A percentile compares a stretch with the other conserved stretches of the same genome.
Conservation (phyloP, 2,329 filamentous ascomycete species). For the Pseudophaeomoniella oleicola region DNA sequence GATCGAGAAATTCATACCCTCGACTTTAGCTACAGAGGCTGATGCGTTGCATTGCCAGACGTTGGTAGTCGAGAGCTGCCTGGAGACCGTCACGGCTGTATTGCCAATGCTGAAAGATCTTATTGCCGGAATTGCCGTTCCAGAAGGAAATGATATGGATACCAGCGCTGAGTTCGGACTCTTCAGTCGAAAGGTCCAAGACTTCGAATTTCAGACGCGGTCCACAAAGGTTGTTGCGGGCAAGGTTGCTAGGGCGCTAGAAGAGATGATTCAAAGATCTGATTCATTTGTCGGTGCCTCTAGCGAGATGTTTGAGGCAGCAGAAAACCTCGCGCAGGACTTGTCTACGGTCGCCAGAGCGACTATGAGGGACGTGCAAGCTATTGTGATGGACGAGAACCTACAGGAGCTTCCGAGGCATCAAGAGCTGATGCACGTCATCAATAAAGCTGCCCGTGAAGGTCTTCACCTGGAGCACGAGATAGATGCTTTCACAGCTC, state of each 20-base stretch:
- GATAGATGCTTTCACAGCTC: background rate
- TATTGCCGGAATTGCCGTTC: background rate
- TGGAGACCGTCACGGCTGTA: constrained; percentile 59
- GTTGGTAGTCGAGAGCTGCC: constrained; percentile 60
- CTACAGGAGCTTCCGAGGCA: background rate
- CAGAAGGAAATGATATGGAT: background rate
- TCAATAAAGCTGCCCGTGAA: background rate
- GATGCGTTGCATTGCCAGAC: constrained; percentile 68
- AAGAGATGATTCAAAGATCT: constrained; percentile 1
- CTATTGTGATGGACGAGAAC: background rate
- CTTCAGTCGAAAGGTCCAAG: constrained; percentile 1
- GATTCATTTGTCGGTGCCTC: background rate
- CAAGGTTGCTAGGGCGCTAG: background rate
- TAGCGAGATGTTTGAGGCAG: background rate
- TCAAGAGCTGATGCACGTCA: background rate
- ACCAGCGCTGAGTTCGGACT: background rate
- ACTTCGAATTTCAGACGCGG: background rate
- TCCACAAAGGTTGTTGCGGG: constrained; percentile 1
- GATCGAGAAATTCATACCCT: constrained; percentile 61
- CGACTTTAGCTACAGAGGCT: constrained; percentile 56
- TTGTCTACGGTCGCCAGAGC: background rate
- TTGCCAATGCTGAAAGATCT: background rate
- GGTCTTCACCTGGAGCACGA: background rate
- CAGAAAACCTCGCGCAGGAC: constrained; percentile 1
- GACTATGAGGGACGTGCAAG: background rate